A percentile compares a stretch with the other conserved stretches of the same genome.
These are phyloP conservation scores for Eugenia klotzschiana DNA, from an alignment of 441 rosid genomes.

Conservation along the genomic window DNA sequence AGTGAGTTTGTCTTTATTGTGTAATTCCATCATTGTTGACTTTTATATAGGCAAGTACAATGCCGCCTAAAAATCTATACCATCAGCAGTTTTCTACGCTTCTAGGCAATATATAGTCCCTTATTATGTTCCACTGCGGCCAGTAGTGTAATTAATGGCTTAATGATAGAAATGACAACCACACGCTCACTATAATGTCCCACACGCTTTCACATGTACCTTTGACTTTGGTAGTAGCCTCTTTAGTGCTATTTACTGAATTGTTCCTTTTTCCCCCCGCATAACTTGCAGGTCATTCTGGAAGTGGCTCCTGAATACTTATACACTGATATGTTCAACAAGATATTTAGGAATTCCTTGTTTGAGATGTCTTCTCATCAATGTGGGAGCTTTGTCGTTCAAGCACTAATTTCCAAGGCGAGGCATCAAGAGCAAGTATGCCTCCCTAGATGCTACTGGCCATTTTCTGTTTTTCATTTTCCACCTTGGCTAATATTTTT, in stretches of 20 bases:
- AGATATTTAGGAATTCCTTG: constrained; percentile 59
- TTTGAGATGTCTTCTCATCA: constrained; percentile 63
- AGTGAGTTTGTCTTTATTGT: neutral
- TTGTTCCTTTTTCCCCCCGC: neutral
- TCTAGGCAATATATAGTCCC: neutral
- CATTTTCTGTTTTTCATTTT: neutral
- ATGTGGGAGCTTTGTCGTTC: constrained; percentile 78
- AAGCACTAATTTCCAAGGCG: constrained; percentile 62
- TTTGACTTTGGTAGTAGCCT: neutral
- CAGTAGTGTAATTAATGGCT: neutral
- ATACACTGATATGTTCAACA: constrained; percentile 49
- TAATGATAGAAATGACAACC: neutral
- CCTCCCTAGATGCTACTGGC: neutral
- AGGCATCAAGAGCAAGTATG: constrained; percentile 57
- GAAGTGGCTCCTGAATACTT: constrained; percentile 65
- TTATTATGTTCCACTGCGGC: neutral
- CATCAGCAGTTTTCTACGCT: neutral
- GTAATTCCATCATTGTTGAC: neutral
- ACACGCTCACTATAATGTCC: neutral
- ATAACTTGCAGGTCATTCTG: constrained; percentile 54
- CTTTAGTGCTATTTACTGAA: neutral
- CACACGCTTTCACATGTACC: neutral
- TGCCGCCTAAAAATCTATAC: neutral
- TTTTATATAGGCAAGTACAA: neutral
- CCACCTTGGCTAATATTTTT: neutral